Evolutionary conservation across 176 grass and related monocot species (phyloP), one percentile per base, ranked within the genome.

Genomic region (Pharus latifolius): DNA sequence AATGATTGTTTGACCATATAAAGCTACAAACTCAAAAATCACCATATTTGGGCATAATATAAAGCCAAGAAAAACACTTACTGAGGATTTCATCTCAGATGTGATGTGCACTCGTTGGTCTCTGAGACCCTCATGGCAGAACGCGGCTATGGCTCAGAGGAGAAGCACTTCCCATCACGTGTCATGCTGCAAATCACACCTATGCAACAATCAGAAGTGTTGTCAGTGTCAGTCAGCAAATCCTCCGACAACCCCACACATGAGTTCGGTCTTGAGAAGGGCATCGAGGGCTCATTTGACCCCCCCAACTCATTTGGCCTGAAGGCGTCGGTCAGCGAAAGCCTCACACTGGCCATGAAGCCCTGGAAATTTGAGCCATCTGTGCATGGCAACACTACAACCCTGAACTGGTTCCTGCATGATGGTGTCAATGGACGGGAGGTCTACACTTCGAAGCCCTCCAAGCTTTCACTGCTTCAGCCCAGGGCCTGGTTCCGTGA

Each of bases 351-450:
- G 63, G 79, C 81, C 78, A 85, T 99, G 87, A 91, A 86, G 32
- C 95, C 89, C 23, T 99, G 90, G 95, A 99, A 94, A 58, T 99
- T 99, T 58, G 95, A 99, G 78, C 87, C 93, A 44, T 83, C 74
- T 15, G 90, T 80, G 30, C 78, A 91, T 44, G 90, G 87, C 20
- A 78, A 70, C 33, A 88, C 87, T 23, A 81, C 68, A 3, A 77
- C 52, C 34, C 70, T 94, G 54, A 73, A 91, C 48, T 99, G 95
- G 90, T 91, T 78, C 54, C 81, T 99, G 6, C 90, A 99, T 40
- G 95, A 98, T 28, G 90, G 84, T 24, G 20, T 60, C 16, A 99
- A 88, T 27, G 95, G 95, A 18, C 82, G 84, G 33, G 87, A 99
- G 63, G 82, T 97, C 19, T 82, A 68, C 62, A 81, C 95, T 17